Conservation (phyloP, 441 rosid species). For the Brassica balearica region DNA sequence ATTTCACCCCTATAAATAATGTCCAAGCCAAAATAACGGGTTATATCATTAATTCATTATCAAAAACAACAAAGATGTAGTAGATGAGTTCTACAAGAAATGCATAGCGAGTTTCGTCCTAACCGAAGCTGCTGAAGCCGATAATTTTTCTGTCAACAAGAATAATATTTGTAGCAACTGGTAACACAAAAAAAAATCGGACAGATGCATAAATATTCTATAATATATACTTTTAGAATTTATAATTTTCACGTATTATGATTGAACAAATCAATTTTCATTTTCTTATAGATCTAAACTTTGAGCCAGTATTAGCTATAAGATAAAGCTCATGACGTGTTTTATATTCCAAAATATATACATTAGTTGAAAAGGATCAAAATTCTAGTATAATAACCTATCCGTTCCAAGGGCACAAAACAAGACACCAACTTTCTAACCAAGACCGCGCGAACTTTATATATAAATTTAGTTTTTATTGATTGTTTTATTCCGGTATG, state of each 20-base stretch:
- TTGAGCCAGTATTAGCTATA: not conserved
- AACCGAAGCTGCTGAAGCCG: not conserved
- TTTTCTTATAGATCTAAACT: not conserved
- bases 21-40: not conserved
- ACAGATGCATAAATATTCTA: not conserved
- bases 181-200: not conserved
- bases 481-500: no score
- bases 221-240: not conserved
- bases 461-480: no score
- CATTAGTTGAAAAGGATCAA: not conserved
- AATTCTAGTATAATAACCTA: not conserved
- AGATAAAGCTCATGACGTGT: not conserved
- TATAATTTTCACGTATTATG: not conserved
- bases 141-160: not conserved
- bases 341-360: not conserved
- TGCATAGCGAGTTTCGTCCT: not conserved
- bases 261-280: not conserved
- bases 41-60: not conserved
- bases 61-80: not conserved
- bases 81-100: not conserved
- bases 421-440: no score
- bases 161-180: not conserved
- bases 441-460: no score
- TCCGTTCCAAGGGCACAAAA: no score
- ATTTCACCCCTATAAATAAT: conserved; percentile 59